A percentile compares a stretch with the other conserved stretches of the same genome.
phyloP scores from a whole-genome alignment of 1,139 yeast genomes.

The Sugiyamaella xylanicola region DNA sequence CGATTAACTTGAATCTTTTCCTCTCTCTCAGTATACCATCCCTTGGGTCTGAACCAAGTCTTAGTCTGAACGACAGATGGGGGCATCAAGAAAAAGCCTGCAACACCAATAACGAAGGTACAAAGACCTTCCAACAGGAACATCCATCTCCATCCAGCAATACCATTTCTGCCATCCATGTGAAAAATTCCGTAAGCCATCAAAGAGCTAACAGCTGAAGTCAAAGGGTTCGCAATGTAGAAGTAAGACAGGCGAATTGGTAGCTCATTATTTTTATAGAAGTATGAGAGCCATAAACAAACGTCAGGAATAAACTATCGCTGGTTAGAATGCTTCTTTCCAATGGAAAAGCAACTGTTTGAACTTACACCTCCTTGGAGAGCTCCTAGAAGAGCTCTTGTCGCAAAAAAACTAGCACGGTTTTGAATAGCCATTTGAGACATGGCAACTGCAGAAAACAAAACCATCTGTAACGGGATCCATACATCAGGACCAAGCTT shows the following conservation, averaged over 20 bases:
- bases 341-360: conserved; percentile 39
- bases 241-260: conserved; percentile 52
- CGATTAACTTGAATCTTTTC: conserved; percentile 66
- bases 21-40: conserved; percentile 67
- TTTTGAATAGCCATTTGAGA: conserved; percentile 47
- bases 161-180: conserved; percentile 45
- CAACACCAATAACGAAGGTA: conserved; percentile 57
- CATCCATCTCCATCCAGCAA: conserved; percentile 65
- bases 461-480: conserved; percentile 53
- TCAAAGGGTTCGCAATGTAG: conserved; percentile 44
- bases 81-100: conserved; percentile 52
- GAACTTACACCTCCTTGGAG: conserved; percentile 50
- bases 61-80: conserved; percentile 61
- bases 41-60: conserved; percentile 50
- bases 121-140: conserved; percentile 64
- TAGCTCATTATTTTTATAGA: conserved; percentile 52
- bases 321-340: conserved; percentile 27
- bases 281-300: conserved; percentile 54
- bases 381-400: conserved; percentile 51
- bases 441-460: conserved; percentile 55
- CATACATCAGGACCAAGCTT: conserved; percentile 56
- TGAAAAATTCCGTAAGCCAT: conserved; percentile 51
- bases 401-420: conserved; percentile 45
- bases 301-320: conserved; percentile 60
- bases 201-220: conserved; percentile 42